Percentiles rank a stretch among this genome's conserved stretches.
phyloP scores from a whole-genome alignment of 371 early-diverging fungal species.

The Syncephalastrum contaminatum region DNA sequence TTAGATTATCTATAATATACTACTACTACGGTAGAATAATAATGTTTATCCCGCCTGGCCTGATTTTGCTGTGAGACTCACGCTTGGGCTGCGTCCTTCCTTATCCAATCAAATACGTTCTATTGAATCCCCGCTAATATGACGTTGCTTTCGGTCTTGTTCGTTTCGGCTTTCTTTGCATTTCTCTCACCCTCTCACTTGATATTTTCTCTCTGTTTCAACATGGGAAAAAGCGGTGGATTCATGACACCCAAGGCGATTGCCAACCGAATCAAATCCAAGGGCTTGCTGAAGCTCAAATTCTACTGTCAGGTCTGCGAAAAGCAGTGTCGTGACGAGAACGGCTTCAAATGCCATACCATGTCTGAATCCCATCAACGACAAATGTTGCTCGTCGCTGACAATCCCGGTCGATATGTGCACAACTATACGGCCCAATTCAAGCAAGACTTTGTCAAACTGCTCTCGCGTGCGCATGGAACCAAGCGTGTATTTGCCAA shows the following conservation, averaged over 20 bases:
- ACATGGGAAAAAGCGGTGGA: constrained; percentile 74
- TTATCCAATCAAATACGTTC: background rate
- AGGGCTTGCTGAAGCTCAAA: constrained; percentile 91
- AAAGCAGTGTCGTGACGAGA: constrained; percentile 92
- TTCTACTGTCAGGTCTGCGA: constrained; percentile 97
- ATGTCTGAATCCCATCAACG: constrained; percentile 92
- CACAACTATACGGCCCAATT: constrained; percentile 76
- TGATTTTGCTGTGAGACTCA: background rate
- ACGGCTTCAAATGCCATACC: constrained; percentile 95
- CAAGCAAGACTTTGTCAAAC: constrained; percentile 65
- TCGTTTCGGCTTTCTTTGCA: background rate
- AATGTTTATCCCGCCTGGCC: background rate
- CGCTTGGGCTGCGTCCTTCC: background rate
- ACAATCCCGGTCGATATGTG: constrained; percentile 71
- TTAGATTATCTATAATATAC: background rate
- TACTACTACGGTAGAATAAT: background rate
- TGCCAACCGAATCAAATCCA: constrained; percentile 86
- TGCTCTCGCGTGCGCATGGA: constrained; percentile 77
- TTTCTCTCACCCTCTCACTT: constrained; percentile 3
- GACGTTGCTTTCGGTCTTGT: background rate
- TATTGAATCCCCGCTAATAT: background rate
- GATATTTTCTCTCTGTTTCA: background rate
- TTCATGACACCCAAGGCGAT: constrained; percentile 80
- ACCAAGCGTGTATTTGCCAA: constrained; percentile 89
- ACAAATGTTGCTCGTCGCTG: constrained; percentile 88